These are phyloP conservation scores for Eucalyptus guilfoylei DNA, from an alignment of 345 rosid genomes.

Conservation along the genomic window DNA sequence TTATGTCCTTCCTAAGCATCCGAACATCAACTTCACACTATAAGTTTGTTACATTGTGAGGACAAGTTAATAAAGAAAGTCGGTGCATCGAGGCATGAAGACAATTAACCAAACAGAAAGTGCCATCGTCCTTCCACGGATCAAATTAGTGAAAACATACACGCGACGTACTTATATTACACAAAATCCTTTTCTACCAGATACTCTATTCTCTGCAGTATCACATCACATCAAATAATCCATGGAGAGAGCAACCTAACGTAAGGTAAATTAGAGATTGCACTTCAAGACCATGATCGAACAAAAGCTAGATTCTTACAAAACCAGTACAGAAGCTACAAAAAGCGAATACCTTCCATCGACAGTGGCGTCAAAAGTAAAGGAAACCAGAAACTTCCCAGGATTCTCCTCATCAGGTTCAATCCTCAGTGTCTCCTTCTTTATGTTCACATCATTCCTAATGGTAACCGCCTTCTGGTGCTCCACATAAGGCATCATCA, in stretches of 20 bases:
- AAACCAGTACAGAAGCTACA: not conserved
- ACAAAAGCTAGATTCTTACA: not conserved
- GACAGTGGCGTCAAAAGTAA: slow-evolving; percentile 86
- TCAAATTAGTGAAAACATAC: not conserved
- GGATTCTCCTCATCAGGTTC: slow-evolving; percentile 47
- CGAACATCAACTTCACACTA: not conserved
- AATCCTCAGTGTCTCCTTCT: slow-evolving; percentile 63
- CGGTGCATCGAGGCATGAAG: not conserved
- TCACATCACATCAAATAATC: not conserved
- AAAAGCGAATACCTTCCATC: slow-evolving; percentile 45
- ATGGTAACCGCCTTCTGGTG: slow-evolving; percentile 81
- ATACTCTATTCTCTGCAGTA: not conserved
- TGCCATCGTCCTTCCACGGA: not conserved
- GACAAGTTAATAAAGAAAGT: not conserved
- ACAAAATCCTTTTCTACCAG: not conserved
- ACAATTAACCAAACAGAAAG: not conserved
- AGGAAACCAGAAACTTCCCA: slow-evolving; percentile 57
- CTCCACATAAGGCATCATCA: slow-evolving; percentile 53
- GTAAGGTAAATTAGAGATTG: not conserved
- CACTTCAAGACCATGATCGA: not conserved
- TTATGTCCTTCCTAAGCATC: not conserved
- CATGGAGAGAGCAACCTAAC: not conserved
- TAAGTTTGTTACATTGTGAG: not conserved
- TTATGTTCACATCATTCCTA: slow-evolving; percentile 68
- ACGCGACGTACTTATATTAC: not conserved